Percentiles rank a stretch among this genome's conserved stretches.
phyloP scores from a whole-genome alignment of 352 stramenopile species.

The Saprolegnia diclina region DNA sequence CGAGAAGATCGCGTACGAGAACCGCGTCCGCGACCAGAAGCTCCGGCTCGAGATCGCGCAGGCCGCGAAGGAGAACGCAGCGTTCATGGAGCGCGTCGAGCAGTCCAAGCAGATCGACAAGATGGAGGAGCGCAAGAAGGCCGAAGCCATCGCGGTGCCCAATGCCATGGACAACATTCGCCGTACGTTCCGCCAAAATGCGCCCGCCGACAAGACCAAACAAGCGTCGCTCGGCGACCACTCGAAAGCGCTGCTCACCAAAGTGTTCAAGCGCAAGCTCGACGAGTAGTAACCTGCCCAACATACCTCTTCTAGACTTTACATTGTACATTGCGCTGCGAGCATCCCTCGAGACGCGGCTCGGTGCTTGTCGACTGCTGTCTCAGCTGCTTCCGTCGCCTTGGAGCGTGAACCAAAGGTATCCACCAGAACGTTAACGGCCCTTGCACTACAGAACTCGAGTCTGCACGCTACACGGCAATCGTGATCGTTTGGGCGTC shows the following conservation, averaged over 20 bases:
- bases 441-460: no score
- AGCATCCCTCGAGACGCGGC: constrained; percentile 27
- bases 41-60: constrained; percentile 83
- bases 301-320: constrained; percentile 1
- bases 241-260: constrained; percentile 42
- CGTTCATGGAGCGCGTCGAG: constrained; percentile 81
- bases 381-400: no score
- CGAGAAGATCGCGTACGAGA: constrained; percentile 95
- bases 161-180: constrained; percentile 34
- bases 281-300: constrained; percentile 29
- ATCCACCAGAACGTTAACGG: no score
- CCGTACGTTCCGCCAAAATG: constrained; percentile 72
- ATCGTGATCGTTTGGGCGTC: constrained; percentile 46
- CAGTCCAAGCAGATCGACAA: constrained; percentile 82
- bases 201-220: constrained; percentile 60
- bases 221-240: constrained; percentile 46
- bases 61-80: constrained; percentile 81
- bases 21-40: constrained; percentile 81
- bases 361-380: no score
- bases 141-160: constrained; percentile 30
- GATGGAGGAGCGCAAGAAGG: constrained; percentile 74
- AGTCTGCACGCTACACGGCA: constrained; percentile 33
- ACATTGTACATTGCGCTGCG: no score
- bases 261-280: constrained; percentile 69
- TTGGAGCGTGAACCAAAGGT: no score